Percentiles rank a stretch among this genome's conserved stretches.
Conservation (phyloP, 805 yeast species). For the Ogataea saltuana region DNA sequence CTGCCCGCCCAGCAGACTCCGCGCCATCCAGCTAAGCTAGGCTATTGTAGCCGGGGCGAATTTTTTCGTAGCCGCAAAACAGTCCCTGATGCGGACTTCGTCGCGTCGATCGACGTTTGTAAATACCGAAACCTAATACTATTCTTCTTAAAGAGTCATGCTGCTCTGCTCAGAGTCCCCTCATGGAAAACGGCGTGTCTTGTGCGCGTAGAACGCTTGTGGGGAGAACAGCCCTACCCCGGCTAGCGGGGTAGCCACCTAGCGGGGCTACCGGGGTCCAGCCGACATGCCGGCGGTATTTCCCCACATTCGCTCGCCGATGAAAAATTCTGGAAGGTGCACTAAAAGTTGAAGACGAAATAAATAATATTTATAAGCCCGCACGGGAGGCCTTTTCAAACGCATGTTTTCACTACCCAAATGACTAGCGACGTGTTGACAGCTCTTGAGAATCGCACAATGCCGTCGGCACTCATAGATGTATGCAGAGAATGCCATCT, state of each 20-base stretch:
- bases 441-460: neutral
- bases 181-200: too few species aligned
- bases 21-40: too few species aligned
- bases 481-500: constrained; percentile 26
- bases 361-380: neutral
- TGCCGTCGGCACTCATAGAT: constrained; percentile 22
- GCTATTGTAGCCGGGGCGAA: too few species aligned
- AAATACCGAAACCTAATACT: neutral
- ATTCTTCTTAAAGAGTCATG: too few species aligned
- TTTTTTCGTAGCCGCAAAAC: neutral
- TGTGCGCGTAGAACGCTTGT: too few species aligned
- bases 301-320: neutral
- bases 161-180: too few species aligned
- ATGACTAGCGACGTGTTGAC: too few species aligned
- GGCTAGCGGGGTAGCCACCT: neutral
- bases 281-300: neutral
- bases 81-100: neutral
- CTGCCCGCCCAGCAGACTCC: too few species aligned
- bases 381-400: too few species aligned
- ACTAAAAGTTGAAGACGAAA: neutral
- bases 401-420: too few species aligned
- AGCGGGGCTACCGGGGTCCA: neutral
- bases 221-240: too few species aligned
- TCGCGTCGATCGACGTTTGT: constrained; percentile 1
- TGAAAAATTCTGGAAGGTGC: constrained; percentile 3